Conservation (phyloP, 345 rosid genomes). For the Gynandropsis gynandra region DNA sequence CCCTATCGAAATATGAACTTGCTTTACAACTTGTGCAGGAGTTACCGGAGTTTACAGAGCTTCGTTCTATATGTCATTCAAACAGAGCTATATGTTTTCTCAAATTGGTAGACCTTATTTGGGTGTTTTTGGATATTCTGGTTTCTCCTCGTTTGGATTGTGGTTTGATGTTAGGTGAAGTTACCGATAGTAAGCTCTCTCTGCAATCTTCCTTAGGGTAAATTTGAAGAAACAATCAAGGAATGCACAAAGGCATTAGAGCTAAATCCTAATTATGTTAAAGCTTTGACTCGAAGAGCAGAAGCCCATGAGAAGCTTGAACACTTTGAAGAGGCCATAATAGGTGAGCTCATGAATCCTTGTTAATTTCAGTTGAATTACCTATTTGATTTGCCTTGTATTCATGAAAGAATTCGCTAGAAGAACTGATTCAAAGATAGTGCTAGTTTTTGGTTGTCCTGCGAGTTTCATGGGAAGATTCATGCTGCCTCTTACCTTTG, state of each 20-base stretch:
- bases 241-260: slow-evolving; percentile 84
- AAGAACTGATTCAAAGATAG: neutral
- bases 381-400: neutral
- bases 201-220: slow-evolving; percentile 39
- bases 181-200: neutral
- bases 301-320: slow-evolving; percentile 92
- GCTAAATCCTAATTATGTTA: slow-evolving; percentile 64
- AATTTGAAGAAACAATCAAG: slow-evolving; percentile 64
- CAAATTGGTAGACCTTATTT: slow-evolving; percentile 49
- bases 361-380: neutral
- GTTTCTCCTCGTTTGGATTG: slow-evolving; percentile 5
- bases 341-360: slow-evolving; percentile 39
- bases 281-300: slow-evolving; percentile 70
- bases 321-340: slow-evolving; percentile 77
- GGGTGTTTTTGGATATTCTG: neutral
- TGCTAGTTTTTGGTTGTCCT: neutral
- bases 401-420: neutral
- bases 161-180: neutral
- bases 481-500: slow-evolving; percentile 8
- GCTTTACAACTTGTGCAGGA: slow-evolving; percentile 50
- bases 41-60: slow-evolving; percentile 35
- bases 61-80: slow-evolving; percentile 70
- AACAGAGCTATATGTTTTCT: slow-evolving; percentile 73
- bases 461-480: neutral
- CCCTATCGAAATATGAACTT: slow-evolving; percentile 51